Evolutionary conservation across 768 basidiomycete genomes (phyloP), one percentile per base, ranked within the genome.

Genomic region (Amylocystis lapponica): DNA sequence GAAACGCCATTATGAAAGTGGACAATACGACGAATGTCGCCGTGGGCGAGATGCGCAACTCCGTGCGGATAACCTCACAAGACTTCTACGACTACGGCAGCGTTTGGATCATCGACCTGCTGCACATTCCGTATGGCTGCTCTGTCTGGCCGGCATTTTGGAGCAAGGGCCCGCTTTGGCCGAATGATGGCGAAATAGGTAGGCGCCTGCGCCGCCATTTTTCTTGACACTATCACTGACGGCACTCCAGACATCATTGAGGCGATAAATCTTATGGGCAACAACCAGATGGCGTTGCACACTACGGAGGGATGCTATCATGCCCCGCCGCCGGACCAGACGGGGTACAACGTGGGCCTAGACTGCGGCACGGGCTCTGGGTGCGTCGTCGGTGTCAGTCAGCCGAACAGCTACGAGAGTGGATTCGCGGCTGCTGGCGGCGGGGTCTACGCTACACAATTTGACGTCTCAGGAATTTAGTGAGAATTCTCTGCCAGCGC

Each of bases 1-100:
- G 83, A 6, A 76, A 81, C 43, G 81, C 79, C 5, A 71, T 92
- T 48, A 66, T 92, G 37, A 79, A 73, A 53, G 86, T 90, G 5
- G 87, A 90, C 67, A 86, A 87, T 55, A 62, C 64, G 7, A 78
- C 77, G 10, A 69, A 70, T 34, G 72, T 87, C 1, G 61, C 67
- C 13, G 61, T 58, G 20, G 70, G 72, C 43, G 54, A 75, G 33
- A 71, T 77, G 48, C 66, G 86, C 31, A 76, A 81, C 50, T 73
- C 85, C 22, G 85, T 87, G 47, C 68, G 74, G 10, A 67, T 75
- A 41, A 74, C 70, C 25, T 65, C 68, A 4, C 59, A 65, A 38
- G 68, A 70, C 19, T 56, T 46, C 10, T 75, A 71, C 49, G 63
- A 65, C 21, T 47, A 68, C 30, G 74, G 75, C 12, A 70, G 66